Evolutionary conservation across 345 rosid genomes (phyloP), one percentile per base, ranked within the genome.

Genomic region (Salix dunnii): DNA sequence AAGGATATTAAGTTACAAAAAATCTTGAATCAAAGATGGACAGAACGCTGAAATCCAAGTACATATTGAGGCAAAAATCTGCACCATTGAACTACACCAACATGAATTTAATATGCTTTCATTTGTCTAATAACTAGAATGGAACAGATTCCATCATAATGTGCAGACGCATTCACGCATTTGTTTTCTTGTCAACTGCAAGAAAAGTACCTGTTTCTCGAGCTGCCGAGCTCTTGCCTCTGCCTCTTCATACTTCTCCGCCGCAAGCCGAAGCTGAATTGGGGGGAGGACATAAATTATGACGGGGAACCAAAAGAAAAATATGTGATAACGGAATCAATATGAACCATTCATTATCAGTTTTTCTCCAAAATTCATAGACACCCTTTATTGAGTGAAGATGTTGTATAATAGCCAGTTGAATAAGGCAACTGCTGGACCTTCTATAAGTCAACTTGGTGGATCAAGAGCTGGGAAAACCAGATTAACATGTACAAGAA

Each of bases 221-320:
- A 81, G 81, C 71, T 61, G 81, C 48, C 62, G 51, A 28, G 71
- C 78, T 73, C 84, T 81, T 27, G 81, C 75, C 30, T 81, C 84
- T 72, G 81, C 71, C 69, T 81, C 80, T 67, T 81, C 77, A 30
- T 5, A 69, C 60, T 75, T 76, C 71, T 68, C 84, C 43, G 78
- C 81, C 68, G 80, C 75, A 61, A 76, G 80, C 62, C 78, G 84
- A 73, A 76, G 80, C 84, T 73, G 78, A 48, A 73, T 40, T 25
- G 13, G 43, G 43, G 4, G 3, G 46, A 10, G 42, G 67, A 74
- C 83, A 89, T 71, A 80, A 76, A 82, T 86, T 84, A 89, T 66
- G 70, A 78, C 68, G 36, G 74, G 71, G 80, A 71, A 83, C 81
- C 68, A 77, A 78, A 67, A 63, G 9, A 70, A 55, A 5, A 55